Percentiles rank a stretch among this genome's conserved stretches.
These are phyloP conservation scores for Lavandula angustifolia DNA, from an alignment of 257 asterid genomes.

Conservation along the genomic window DNA sequence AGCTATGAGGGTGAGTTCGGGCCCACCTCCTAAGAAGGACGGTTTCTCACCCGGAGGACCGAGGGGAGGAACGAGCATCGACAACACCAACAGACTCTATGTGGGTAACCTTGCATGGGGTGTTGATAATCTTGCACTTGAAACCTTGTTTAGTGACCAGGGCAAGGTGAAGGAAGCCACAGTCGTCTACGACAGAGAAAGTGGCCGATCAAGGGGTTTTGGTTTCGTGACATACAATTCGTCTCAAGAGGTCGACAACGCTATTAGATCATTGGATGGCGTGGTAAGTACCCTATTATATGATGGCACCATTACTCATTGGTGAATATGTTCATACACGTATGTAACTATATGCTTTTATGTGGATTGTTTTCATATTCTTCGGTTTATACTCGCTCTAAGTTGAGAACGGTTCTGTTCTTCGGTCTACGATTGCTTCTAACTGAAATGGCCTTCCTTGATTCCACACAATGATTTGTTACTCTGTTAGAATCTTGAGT, in stretches of 20 bases:
- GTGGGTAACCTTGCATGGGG: constrained; percentile 94
- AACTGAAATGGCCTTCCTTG: neutral
- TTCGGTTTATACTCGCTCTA: no score
- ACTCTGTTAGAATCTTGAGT: neutral
- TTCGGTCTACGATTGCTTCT: neutral
- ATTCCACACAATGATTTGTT: neutral
- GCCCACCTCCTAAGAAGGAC: constrained; percentile 76
- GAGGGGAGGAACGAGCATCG: constrained; percentile 55
- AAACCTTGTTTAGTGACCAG: constrained; percentile 67
- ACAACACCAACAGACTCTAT: constrained; percentile 55
- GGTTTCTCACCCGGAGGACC: constrained; percentile 37
- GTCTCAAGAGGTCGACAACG: constrained; percentile 66
- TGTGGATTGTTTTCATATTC: neutral
- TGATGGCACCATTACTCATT: neutral
- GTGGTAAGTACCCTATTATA: constrained; percentile 49
- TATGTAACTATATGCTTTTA: neutral
- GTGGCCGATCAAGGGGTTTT: constrained; percentile 88
- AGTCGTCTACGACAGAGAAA: constrained; percentile 83
- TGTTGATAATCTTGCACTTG: constrained; percentile 70
- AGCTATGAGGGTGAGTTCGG: constrained; percentile 71
- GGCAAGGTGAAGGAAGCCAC: constrained; percentile 84
- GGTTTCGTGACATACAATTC: constrained; percentile 83
- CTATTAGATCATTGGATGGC: constrained; percentile 67
- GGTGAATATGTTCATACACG: neutral
- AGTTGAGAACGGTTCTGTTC: no score